Evolutionary conservation across 2,329 filamentous ascomycete genomes (phyloP).

Genomic region (Clarireedia hainanense): DNA sequence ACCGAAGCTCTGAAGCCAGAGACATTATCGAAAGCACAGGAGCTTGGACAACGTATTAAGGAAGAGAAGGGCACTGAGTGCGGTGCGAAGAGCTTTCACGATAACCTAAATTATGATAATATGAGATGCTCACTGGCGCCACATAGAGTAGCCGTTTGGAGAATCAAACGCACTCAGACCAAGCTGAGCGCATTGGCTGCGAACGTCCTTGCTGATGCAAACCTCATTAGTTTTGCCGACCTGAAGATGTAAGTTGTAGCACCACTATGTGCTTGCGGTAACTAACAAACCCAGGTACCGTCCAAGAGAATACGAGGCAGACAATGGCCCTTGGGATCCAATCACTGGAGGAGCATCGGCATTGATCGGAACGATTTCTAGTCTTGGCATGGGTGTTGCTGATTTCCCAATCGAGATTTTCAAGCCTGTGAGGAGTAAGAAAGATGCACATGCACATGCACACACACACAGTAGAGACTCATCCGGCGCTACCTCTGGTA

Average conservation of each 20-base stretch:
- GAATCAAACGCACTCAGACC: conserved; percentile 58
- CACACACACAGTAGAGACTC: conserved; percentile 9
- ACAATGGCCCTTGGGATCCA: conserved; percentile 71
- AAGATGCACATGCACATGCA: conserved; percentile 10
- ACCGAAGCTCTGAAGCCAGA: conserved; percentile 50
- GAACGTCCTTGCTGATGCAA: conserved; percentile 56
- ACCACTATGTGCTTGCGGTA: neutral
- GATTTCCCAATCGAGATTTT: conserved; percentile 58
- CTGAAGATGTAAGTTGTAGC: conserved; percentile 57
- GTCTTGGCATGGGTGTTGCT: conserved; percentile 73
- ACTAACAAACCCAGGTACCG: conserved; percentile 35
- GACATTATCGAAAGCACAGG: conserved; percentile 45
- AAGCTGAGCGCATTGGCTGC: conserved; percentile 67
- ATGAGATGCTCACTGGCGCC: conserved; percentile 64
- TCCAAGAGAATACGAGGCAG: conserved; percentile 63
- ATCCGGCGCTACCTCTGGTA: conserved; percentile 8
- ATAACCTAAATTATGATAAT: conserved; percentile 57
- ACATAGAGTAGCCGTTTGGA: conserved; percentile 64
- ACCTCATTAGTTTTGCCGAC: conserved; percentile 58
- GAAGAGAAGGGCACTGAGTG: conserved; percentile 56
- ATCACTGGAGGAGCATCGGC: conserved; percentile 70
- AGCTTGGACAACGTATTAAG: conserved; percentile 51
- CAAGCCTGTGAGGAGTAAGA: conserved; percentile 30
- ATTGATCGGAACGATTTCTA: conserved; percentile 73
- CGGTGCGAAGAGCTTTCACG: conserved; percentile 62